Evolutionary conservation across 2,329 filamentous ascomycete genomes (phyloP).

Genomic region (Trichoderma asperellum): DNA sequence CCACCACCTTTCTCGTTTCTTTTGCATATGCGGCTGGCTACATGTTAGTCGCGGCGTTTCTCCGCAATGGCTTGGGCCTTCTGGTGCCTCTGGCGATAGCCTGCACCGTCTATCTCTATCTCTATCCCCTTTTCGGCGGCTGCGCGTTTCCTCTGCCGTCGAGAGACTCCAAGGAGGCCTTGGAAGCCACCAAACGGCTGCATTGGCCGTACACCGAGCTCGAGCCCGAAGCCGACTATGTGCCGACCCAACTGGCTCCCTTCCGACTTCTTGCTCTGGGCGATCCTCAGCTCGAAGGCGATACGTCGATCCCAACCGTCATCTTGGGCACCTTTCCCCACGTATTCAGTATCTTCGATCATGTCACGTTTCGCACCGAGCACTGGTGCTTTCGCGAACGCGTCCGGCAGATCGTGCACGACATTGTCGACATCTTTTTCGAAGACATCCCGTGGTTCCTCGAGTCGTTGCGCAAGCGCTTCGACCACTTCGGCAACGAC

Average conservation of each 20-base stretch:
- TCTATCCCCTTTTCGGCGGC: constrained; percentile 79
- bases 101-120: constrained; percentile 78
- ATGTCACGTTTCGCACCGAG: constrained; percentile 51
- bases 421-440: constrained; percentile 62
- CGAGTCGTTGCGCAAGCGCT: constrained; percentile 71
- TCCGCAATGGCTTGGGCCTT: constrained; percentile 61
- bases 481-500: constrained; percentile 94
- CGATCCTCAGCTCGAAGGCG: constrained; percentile 92
- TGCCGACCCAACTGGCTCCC: constrained; percentile 57
- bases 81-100: constrained; percentile 66
- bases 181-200: constrained; percentile 44
- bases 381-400: constrained; percentile 56
- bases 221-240: constrained; percentile 31
- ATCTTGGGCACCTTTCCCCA: constrained; percentile 60
- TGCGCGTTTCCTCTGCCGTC: constrained; percentile 75
- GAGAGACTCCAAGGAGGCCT: constrained; percentile 40
- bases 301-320: constrained; percentile 74
- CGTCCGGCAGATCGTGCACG: constrained; percentile 58
- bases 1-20: background rate
- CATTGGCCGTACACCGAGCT: constrained; percentile 47
- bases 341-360: constrained; percentile 50
- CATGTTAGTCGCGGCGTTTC: constrained; percentile 58
- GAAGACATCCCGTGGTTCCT: constrained; percentile 71
- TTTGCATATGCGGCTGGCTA: constrained; percentile 46
- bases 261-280: constrained; percentile 87